Percentiles rank a stretch among this genome's conserved stretches.
phyloP scores from a whole-genome alignment of 352 stramenopile species.

The Phytophthora citricola region DNA sequence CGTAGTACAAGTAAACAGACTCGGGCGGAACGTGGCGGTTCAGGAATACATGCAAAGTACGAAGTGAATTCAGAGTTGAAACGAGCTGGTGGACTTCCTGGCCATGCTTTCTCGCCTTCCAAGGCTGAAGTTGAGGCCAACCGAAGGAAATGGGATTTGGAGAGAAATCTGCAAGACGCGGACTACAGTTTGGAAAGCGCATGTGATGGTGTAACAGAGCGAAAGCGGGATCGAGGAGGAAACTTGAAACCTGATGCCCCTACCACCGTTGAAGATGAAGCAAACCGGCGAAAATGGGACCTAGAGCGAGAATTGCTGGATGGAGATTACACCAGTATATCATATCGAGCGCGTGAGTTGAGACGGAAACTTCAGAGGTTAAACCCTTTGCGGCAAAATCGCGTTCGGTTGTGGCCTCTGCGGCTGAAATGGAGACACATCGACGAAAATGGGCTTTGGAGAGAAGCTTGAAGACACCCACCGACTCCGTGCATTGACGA shows the following conservation, averaged over 20 bases:
- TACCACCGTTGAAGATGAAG: conserved; percentile 21
- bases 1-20: conserved; percentile 11
- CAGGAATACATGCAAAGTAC: background rate
- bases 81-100: background rate
- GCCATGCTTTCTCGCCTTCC: conserved; percentile 10
- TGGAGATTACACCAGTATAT: background rate
- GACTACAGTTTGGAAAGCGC: conserved; percentile 2
- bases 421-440: conserved; percentile 24
- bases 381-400: conserved; percentile 21
- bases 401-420: conserved; percentile 19
- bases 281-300: conserved; percentile 32
- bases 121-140: conserved; percentile 24
- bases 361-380: conserved; percentile 26
- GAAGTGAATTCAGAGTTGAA: conserved; percentile 9
- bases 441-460: conserved; percentile 36
- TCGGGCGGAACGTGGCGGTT: background rate
- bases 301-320: conserved; percentile 30
- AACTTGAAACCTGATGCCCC: conserved; percentile 13
- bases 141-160: conserved; percentile 35
- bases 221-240: conserved; percentile 9
- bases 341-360: conserved; percentile 10
- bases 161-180: conserved; percentile 26
- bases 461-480: conserved; percentile 22
- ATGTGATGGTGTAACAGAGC: background rate
- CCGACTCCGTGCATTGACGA: conserved; percentile 1